Base-by-base conservation (phyloP, 176 grass and related monocot species). In the Tuctoria greenei region DNA sequence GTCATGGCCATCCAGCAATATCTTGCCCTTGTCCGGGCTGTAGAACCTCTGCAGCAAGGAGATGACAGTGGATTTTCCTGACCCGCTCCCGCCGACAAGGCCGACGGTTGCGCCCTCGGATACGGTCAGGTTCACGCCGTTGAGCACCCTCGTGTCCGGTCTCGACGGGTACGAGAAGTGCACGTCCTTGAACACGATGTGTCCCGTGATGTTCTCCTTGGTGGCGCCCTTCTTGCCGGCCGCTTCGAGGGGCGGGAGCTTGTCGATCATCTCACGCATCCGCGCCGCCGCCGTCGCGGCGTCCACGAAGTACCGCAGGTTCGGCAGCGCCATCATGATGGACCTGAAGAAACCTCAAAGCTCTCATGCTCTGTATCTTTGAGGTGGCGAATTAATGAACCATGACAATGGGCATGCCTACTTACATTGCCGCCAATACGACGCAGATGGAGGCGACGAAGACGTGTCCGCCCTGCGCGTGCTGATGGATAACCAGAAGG, bases 11-110 rank as follows among this genome's bases (percentile, higher is more conserved):
- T 96, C 92, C 3, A 96, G 39, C 54, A 68, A 8, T 41, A 95
- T 83, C 57, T 78, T 41, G 3, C 92, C 86, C 0, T 20, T 50
- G 64, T 59, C 69, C 6, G 73, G 71, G 41, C 39, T 18, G 61
- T 89, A 96, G 74, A 96, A 91, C 58, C 89, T 67, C 71, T 89
- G 76, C 70, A 92, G 51, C 81, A 96, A 23, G 5, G 89, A 84
- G 52, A 96, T 80, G 9, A 84, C 43, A 4, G 86, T 92, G 23
- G 86, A 87, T 67, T 92, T 96, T 1, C 92, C 84, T 0, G 82
- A 89, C 11, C 86, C 83, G 14, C 84, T 96, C 18, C 77, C 34
- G 34, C 89, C 86, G 35, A 92, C 83, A 15, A 96, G 78, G 5
- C 86, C 84, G 23, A 89, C 68, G 21, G 78, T 96, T 2, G 31